These are phyloP conservation scores for Aechmea fasciata DNA, from an alignment of 176 grass and related monocot species.

Conservation along the genomic window DNA sequence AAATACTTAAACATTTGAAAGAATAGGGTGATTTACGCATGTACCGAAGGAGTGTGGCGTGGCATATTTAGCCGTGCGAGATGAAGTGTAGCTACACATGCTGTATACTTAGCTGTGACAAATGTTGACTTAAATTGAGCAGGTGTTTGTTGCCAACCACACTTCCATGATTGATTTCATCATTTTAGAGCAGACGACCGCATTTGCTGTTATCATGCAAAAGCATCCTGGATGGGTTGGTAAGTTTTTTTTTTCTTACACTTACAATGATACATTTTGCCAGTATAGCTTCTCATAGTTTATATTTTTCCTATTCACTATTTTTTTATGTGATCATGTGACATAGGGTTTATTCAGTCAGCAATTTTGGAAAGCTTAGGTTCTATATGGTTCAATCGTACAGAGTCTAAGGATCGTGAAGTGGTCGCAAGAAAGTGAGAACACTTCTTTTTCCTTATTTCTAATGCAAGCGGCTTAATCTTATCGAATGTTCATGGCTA, in stretches of 20 bases:
- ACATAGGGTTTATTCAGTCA: slow-evolving; percentile 86
- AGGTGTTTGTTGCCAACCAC: slow-evolving; percentile 99
- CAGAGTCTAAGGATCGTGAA: slow-evolving; percentile 92
- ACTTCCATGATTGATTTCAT: slow-evolving; percentile 99
- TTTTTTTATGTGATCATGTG: slow-evolving; percentile 9
- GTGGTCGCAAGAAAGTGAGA: slow-evolving; percentile 67
- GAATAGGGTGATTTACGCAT: no score
- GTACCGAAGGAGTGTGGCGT: background rate
- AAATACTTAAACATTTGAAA: no score
- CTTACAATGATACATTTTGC: background rate
- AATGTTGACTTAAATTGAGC: slow-evolving; percentile 5
- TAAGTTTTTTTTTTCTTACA: slow-evolving; percentile 20
- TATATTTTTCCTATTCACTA: background rate
- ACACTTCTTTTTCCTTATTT: background rate
- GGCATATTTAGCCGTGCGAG: background rate
- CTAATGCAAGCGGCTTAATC: background rate
- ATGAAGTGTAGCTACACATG: no score
- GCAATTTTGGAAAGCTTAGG: slow-evolving; percentile 86
- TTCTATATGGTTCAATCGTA: slow-evolving; percentile 98
- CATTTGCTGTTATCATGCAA: slow-evolving; percentile 99
- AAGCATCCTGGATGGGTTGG: slow-evolving; percentile 99
- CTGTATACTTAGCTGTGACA: no score
- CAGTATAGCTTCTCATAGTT: no score
- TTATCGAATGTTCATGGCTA: background rate
- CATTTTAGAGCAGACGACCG: slow-evolving; percentile 98